Conservation (phyloP, 2,329 filamentous ascomycete genomes). For the Colletotrichum tanaceti region DNA sequence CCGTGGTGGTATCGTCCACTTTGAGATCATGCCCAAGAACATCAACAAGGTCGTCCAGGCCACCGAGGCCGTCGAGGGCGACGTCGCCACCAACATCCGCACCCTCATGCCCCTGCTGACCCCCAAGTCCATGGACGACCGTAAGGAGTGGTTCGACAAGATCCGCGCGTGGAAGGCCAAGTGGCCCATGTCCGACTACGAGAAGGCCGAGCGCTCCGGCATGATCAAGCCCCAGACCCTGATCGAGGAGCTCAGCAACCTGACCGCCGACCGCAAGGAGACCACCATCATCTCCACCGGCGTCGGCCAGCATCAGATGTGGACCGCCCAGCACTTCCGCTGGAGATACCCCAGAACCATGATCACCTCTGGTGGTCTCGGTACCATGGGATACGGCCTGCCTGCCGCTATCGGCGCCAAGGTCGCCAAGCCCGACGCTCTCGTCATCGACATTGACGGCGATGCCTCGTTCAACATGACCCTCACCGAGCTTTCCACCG, state of each 20-base stretch:
- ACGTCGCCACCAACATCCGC: conserved; percentile 83
- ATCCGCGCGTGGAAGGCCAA: conserved; percentile 92
- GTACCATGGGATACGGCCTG: conserved; percentile 90
- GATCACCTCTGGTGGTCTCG: conserved; percentile 95
- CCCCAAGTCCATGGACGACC: conserved; percentile 68
- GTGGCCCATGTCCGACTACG: conserved; percentile 87
- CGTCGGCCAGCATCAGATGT: conserved; percentile 99
- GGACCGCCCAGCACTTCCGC: conserved; percentile 95
- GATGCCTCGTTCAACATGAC: conserved; percentile 99
- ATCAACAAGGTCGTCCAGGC: conserved; percentile 99
- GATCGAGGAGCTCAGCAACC: conserved; percentile 88
- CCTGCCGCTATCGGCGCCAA: conserved; percentile 96
- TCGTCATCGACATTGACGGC: conserved; percentile 96
- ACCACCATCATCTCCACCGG: conserved; percentile 91
- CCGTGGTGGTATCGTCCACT: conserved; percentile 94
- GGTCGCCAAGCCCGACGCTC: conserved; percentile 78
- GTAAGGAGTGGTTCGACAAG: conserved; percentile 88
- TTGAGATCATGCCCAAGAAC: conserved; percentile 99
- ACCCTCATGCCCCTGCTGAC: conserved; percentile 80
- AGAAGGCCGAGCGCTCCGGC: conserved; percentile 78
- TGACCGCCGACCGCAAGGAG: conserved; percentile 84
- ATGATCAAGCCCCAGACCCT: conserved; percentile 95
- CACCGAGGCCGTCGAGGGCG: conserved; percentile 93
- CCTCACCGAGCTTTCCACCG: conserved; percentile 91
- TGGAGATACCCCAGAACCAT: conserved; percentile 93